Base-by-base conservation (phyloP, 2,329 filamentous ascomycete species). In the Cytospora leucostoma region DNA sequence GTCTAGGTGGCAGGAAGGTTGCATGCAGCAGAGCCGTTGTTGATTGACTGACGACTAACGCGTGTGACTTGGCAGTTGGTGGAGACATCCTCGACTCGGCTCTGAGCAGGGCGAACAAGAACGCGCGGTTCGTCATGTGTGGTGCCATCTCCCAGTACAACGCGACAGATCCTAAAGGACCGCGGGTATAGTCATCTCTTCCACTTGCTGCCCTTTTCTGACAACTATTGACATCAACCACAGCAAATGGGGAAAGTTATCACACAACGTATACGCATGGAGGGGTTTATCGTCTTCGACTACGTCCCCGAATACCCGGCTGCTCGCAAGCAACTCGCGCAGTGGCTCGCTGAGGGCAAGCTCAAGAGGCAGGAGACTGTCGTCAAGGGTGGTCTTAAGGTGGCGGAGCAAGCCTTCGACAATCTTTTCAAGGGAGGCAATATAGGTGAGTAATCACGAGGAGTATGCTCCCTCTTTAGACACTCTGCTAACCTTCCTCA, bases 241-340 rank as follows among this genome's bases (percentile, higher is more conserved):
- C 44, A 66, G 64, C 64, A 66, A 66, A 66, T 66, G 4, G 57
- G 57, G 49, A 66, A 61, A 47, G 61, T 66, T 19, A 66, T 66
- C 58, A 66, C 64, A 10, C 64, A 66, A 15, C 59, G 64, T 7
- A 51, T 66, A 56, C 61, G 67, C 61, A 85, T 91, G 80, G 82
- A 89, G 76, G 88, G 88, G 0, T 93, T 93, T 75, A 88, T 93
- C 66, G 84, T 92, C 55, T 84, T 90, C 61, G 90, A 93, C 73
- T 91, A 82, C 71, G 75, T 73, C 6, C 77, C 82, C 59, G 80
- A 88, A 70, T 90, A 83, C 71, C 71, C 80, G 0, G 73, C 76
- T 50, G 90, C 88, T 0, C 76, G 83, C 67, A 78, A 82, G 71
- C 80, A 92, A 68, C 77, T 93, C 10, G 81, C 81, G 1, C 75